These are phyloP conservation scores for Tausonia pullulans DNA, from an alignment of 1,284 basidiomycete species.

Conservation along the genomic window DNA sequence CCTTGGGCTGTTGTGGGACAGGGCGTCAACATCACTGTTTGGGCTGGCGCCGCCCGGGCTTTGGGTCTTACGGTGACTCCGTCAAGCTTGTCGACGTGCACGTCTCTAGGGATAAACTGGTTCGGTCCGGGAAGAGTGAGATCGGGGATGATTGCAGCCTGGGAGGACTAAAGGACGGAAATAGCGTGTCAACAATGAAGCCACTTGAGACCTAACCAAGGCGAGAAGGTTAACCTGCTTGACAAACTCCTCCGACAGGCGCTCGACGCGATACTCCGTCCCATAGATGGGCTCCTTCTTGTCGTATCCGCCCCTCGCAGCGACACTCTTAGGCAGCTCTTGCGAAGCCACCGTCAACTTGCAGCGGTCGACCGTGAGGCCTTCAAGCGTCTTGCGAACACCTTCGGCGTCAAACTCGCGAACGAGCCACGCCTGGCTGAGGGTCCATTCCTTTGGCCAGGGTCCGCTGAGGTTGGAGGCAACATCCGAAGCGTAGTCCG, in stretches of 20 bases:
- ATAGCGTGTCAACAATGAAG: not conserved
- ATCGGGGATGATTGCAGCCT: slow-evolving; percentile 57
- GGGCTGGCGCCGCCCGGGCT: too few relatives aligned
- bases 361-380: slow-evolving; percentile 50
- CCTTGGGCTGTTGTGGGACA: slow-evolving; percentile 46
- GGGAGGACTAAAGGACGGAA: not conserved
- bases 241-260: slow-evolving; percentile 54
- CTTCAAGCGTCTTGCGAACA: slow-evolving; percentile 52
- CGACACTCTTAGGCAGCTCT: slow-evolving; percentile 48
- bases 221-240: slow-evolving; percentile 40
- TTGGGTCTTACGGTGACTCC: slow-evolving; percentile 26
- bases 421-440: slow-evolving; percentile 61
- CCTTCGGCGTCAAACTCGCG: slow-evolving; percentile 66
- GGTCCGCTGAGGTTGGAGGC: slow-evolving; percentile 65
- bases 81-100: slow-evolving; percentile 65
- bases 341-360: slow-evolving; percentile 34
- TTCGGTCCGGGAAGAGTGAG: slow-evolving; percentile 75
- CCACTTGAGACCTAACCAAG: too few relatives aligned
- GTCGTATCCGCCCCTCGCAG: slow-evolving; percentile 45
- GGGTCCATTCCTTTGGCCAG: slow-evolving; percentile 62
- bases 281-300: slow-evolving; percentile 72
- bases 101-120: slow-evolving; percentile 76
- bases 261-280: slow-evolving; percentile 63
- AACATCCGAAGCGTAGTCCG: slow-evolving; percentile 68
- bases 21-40: not conserved